Evolutionary conservation across 1,284 basidiomycete species (phyloP), one percentile per base, ranked within the genome.

Genomic region (Earliella scabrosa): DNA sequence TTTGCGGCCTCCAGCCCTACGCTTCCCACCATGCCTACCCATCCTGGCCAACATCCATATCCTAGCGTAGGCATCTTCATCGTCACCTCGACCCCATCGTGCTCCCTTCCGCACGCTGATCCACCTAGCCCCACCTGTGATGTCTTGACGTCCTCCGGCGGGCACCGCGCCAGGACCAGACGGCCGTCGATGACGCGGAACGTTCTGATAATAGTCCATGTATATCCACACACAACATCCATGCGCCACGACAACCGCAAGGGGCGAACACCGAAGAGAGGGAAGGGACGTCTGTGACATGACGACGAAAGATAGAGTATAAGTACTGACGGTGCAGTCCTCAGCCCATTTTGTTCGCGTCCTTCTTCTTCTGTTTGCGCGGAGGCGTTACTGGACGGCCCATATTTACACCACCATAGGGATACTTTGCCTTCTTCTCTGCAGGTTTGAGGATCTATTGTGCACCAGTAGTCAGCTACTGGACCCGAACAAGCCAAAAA

Each of bases 401-500:
- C 81, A 88, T 84, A 68, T 87, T 90, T 80, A 88, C 88, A 39
- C 86, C 87, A 50, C 88, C 88, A 63, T 93, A 92, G 4, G 90
- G 88, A 75, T 95, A 95, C 76, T 95, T 95, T 59, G 90, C 86
- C 78, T 98, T 98, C 87, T 98, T 98, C 82, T 99, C 97, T 35
- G 97, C 97, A 43, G 97, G 97, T 80, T 99, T 99, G 71, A 99
- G 81, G 66, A 99, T 98, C 93, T 56, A 27, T n/a, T n/a, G n/a
- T 96, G 69, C 3, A 29, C 29, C 29, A 21, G 34, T 39, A 47
- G 27, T 50, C 34, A 54, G 53, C 44, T 36, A 26, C 29, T 16
- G 27, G 21, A 16, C 20, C 45, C 39, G 27, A 51, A 31, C 4
- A 27, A 13, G 2, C 47, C 36, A 50, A 43, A 39, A 24, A 45